Evolutionary conservation across 345 rosid genomes (phyloP).

Genomic region (Populus nigra): DNA sequence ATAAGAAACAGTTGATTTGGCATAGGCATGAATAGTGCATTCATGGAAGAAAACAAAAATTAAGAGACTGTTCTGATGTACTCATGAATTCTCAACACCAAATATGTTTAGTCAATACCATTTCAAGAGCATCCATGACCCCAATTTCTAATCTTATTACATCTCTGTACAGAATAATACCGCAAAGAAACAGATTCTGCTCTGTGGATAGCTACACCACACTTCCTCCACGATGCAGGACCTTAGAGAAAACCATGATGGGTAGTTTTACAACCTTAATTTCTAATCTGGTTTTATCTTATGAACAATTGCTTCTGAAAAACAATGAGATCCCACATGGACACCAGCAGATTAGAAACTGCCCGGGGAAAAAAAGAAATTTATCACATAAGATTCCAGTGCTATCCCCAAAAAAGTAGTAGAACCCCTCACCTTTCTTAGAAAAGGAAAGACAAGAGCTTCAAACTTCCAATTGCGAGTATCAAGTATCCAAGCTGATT

Average conservation of each 20-base stretch:
- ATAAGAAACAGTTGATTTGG: neutral
- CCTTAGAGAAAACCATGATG: no score
- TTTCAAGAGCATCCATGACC: neutral
- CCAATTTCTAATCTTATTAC: neutral
- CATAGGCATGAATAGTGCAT: neutral
- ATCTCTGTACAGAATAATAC: neutral
- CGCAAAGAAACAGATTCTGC: neutral
- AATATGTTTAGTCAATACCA: neutral
- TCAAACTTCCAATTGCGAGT: neutral
- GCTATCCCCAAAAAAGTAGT: no score
- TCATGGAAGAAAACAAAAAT: neutral
- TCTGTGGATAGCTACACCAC: neutral
- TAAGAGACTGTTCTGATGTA: neutral
- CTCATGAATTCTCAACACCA: constrained; percentile 1
- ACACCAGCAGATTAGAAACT: neutral
- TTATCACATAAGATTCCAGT: no score
- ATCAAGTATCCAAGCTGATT: neutral
- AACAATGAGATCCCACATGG: neutral
- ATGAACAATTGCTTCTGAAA: neutral
- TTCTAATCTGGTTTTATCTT: neutral
- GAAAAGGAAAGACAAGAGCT: neutral
- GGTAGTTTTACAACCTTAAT: no score
- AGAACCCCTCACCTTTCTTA: neutral
- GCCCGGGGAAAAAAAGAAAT: neutral
- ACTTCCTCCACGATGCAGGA: neutral